Evolutionary conservation across 2,329 filamentous ascomycete genomes (phyloP).

Genomic region (Daldinia sp.): DNA sequence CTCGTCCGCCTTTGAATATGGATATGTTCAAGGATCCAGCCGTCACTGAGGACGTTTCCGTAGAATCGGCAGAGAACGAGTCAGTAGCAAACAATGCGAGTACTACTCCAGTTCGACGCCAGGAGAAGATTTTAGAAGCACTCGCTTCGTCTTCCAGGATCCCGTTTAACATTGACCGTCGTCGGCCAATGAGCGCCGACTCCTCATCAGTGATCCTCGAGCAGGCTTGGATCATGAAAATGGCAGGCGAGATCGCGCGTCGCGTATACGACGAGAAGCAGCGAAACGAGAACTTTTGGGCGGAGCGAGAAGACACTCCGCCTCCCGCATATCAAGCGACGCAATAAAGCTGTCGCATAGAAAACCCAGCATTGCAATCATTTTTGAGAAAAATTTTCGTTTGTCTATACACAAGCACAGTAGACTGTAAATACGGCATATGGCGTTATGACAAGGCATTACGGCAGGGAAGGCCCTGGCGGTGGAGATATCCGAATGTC

Average conservation of each 20-base stretch:
- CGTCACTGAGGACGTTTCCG: slow-evolving; percentile 33
- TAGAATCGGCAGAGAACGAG: slow-evolving; percentile 32
- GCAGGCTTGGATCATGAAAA: slow-evolving; percentile 90
- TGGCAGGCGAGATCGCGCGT: slow-evolving; percentile 90
- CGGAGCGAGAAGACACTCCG: slow-evolving; percentile 67
- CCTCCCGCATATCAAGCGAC: slow-evolving; percentile 72
- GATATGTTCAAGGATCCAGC: slow-evolving; percentile 51
- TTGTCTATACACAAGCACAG: slow-evolving; percentile 34
- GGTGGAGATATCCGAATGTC: slow-evolving; percentile 42
- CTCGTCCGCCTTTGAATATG: slow-evolving; percentile 52
- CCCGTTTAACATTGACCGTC: slow-evolving; percentile 47
- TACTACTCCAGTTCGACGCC: slow-evolving; percentile 25
- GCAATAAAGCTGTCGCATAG: slow-evolving; percentile 50
- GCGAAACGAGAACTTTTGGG: slow-evolving; percentile 64
- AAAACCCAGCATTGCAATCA: slow-evolving; percentile 18
- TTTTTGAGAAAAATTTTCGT: slow-evolving; percentile 26
- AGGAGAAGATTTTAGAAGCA: slow-evolving; percentile 47
- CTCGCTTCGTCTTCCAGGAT: slow-evolving; percentile 49
- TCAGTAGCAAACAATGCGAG: slow-evolving; percentile 32
- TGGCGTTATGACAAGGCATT: slow-evolving; percentile 39
- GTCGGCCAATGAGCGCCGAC: slow-evolving; percentile 59
- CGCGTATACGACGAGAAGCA: slow-evolving; percentile 90
- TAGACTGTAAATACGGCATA: slow-evolving; percentile 42
- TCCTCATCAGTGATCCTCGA: slow-evolving; percentile 74
- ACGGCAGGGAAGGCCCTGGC: slow-evolving; percentile 18